Conservation (phyloP, 805 yeast genomes). For the Zygotorulaspora florentina region DNA sequence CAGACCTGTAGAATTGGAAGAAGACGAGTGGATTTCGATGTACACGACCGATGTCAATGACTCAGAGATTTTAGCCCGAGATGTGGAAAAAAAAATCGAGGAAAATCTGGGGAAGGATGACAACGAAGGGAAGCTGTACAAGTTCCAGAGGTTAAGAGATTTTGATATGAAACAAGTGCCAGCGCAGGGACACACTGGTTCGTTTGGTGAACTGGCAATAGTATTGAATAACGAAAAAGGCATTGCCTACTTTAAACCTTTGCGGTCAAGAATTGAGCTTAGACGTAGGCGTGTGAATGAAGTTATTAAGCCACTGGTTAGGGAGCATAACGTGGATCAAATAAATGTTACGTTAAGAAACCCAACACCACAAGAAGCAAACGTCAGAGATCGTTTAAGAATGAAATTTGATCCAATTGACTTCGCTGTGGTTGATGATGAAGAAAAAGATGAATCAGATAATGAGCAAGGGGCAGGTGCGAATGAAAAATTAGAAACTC, state of each 20-base stretch:
- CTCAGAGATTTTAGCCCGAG: conserved; percentile 38
- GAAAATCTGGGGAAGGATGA: conserved; percentile 37
- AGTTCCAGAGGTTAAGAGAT: conserved; percentile 66
- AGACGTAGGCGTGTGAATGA: conserved; percentile 74
- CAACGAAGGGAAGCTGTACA: conserved; percentile 48
- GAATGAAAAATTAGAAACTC: background rate
- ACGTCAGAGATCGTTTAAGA: conserved; percentile 53
- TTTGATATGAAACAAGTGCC: conserved; percentile 63
- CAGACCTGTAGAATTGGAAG: conserved; percentile 64
- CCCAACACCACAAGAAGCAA: conserved; percentile 58
- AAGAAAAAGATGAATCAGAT: conserved; percentile 19
- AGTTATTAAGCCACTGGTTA: conserved; percentile 38
- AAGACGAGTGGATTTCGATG: conserved; percentile 74
- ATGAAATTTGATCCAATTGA: conserved; percentile 69
- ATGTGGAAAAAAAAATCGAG: conserved; percentile 37
- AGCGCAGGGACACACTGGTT: conserved; percentile 25
- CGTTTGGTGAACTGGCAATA: conserved; percentile 55
- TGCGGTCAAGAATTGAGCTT: conserved; percentile 71
- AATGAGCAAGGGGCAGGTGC: conserved; percentile 5
- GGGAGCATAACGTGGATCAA: conserved; percentile 54
- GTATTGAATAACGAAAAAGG: conserved; percentile 51
- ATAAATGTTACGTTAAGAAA: conserved; percentile 54
- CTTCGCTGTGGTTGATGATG: conserved; percentile 38
- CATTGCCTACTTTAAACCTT: conserved; percentile 71
- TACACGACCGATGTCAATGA: conserved; percentile 49